Conservation (phyloP, 495 filamentous ascomycete species). For the Podospora anserina region DNA sequence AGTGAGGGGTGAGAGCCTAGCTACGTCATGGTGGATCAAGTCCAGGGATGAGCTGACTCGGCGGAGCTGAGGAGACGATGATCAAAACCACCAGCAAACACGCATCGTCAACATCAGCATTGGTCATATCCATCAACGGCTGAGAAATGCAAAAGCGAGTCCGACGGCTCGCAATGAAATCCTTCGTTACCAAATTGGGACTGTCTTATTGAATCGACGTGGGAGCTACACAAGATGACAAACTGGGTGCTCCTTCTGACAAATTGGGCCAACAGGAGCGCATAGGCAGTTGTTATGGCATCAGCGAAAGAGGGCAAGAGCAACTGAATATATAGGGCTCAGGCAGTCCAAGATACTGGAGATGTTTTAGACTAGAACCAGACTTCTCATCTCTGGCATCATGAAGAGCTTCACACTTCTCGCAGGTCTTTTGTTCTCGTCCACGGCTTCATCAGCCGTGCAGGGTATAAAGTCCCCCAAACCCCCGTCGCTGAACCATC, state of each 20-base stretch:
- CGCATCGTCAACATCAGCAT: background rate
- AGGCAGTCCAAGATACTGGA: background rate
- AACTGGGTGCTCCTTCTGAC: background rate
- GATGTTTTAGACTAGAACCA: background rate
- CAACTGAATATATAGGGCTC: background rate
- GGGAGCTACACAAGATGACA: background rate
- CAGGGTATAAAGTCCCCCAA: slow-evolving; percentile 8
- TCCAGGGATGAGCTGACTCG: background rate
- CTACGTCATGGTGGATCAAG: background rate
- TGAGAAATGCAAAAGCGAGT: background rate
- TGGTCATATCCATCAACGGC: too few relatives aligned
- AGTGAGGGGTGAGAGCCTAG: background rate
- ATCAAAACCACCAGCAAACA: background rate
- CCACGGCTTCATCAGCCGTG: background rate
- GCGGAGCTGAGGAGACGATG: background rate
- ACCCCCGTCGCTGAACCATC: slow-evolving; percentile 16
- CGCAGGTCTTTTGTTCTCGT: background rate
- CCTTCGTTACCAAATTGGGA: too few relatives aligned
- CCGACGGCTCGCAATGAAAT: background rate
- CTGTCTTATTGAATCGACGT: background rate
- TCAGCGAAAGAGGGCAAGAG: background rate
- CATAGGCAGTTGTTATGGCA: background rate
- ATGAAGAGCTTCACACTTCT: background rate
- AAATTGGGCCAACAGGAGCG: background rate
- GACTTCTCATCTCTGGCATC: background rate